Evolutionary conservation across 2,329 filamentous ascomycete genomes (phyloP).

Genomic region (Colletotrichum lupini): DNA sequence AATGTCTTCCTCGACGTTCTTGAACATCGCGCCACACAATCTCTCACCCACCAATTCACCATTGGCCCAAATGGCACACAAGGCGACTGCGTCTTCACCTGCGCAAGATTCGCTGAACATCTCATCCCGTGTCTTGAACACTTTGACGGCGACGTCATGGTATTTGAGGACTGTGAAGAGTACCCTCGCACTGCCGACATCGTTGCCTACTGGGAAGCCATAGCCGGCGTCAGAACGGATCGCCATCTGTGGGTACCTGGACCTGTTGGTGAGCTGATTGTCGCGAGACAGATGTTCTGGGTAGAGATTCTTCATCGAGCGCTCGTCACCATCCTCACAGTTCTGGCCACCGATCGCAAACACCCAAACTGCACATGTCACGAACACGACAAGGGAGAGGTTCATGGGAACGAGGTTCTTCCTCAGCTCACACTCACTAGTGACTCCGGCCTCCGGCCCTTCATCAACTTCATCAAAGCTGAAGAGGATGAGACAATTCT

Average conservation of each 20-base stretch:
- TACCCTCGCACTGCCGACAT: not conserved
- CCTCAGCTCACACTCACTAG: not conserved
- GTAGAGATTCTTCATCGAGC: not conserved
- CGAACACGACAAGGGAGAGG: not conserved
- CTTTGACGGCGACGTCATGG: not conserved
- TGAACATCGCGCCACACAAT: slow-evolving; percentile 49
- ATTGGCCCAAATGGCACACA: slow-evolving; percentile 42
- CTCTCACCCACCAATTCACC: slow-evolving; percentile 48
- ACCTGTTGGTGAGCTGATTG: not conserved
- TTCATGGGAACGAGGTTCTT: not conserved
- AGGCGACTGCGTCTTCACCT: not conserved
- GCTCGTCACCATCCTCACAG: not conserved
- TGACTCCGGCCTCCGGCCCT: not conserved
- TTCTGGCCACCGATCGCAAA: not conserved
- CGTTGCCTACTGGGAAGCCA: not conserved
- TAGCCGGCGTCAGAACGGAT: not conserved
- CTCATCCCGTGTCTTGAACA: too few species aligned
- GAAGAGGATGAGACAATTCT: not conserved
- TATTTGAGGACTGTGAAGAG: not conserved
- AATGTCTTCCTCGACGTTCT: slow-evolving; percentile 53
- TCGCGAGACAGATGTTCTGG: not conserved
- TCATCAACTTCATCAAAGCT: not conserved
- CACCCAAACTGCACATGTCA: not conserved
- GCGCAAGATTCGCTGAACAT: not conserved
- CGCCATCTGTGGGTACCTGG: not conserved